phyloP scores from a whole-genome alignment of 2,329 filamentous ascomycete species.

The Ceratocystis variospora region DNA sequence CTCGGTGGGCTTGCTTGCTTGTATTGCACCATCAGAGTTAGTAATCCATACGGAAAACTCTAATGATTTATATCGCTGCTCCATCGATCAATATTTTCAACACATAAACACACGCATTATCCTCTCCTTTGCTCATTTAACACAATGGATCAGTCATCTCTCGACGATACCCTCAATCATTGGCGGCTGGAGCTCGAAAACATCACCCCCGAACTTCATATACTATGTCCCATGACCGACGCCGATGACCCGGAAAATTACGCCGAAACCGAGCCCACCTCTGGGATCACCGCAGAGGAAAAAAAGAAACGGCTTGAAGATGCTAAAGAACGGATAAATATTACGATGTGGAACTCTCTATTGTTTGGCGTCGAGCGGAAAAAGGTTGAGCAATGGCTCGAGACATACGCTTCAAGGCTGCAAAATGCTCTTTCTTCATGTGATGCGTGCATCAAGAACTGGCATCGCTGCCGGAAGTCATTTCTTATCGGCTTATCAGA shows the following conservation, averaged over 20 bases:
- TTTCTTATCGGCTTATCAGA: conserved; percentile 50
- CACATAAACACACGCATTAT: background rate
- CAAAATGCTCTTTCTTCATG: conserved; percentile 48
- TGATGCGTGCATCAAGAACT: conserved; percentile 57
- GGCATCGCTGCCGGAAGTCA: conserved; percentile 53
- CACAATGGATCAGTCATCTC: conserved; percentile 28
- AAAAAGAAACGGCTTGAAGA: conserved; percentile 42
- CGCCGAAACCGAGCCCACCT: conserved; percentile 32
- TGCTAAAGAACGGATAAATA: conserved; percentile 41
- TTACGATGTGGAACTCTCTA: conserved; percentile 53
- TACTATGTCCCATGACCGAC: conserved; percentile 52
- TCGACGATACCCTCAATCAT: conserved; percentile 31
- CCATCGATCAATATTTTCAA: background rate
- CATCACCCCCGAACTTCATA: conserved; percentile 40
- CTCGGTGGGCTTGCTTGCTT: background rate
- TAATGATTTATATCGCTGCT: background rate
- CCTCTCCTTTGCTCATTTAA: background rate
- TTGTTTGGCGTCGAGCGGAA: conserved; percentile 54
- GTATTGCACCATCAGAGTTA: background rate
- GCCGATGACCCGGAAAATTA: conserved; percentile 53
- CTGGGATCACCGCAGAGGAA: conserved; percentile 36
- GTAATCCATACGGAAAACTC: background rate
- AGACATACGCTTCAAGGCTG: conserved; percentile 44
- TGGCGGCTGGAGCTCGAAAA: conserved; percentile 33
- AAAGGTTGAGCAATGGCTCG: conserved; percentile 44